Evolutionary conservation across 2,329 filamentous ascomycete species (phyloP), one percentile per base, ranked within the genome.

Genomic region (Chaetomiaceae sp.): DNA sequence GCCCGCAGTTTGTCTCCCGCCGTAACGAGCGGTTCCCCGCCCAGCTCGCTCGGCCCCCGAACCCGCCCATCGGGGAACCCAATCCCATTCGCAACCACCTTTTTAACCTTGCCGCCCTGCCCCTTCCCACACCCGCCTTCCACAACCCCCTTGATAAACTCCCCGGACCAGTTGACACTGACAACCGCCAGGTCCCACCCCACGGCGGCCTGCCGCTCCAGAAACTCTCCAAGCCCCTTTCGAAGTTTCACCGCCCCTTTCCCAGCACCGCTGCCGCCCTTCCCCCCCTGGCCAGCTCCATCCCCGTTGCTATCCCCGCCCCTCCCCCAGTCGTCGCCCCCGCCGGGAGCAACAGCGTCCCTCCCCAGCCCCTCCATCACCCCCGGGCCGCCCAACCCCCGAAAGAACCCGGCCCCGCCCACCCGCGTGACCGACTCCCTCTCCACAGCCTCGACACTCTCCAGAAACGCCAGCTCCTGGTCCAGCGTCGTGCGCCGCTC

Each of bases 381-480:
- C 8, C 64, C 61, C 9, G 58, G 61, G 1, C 53, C 53, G 2
- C 54, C 58, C 34, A 80, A 61, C 1, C 70, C 72, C 0, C 62
- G 61, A 60, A 82, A 81, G 23, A 82, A 60, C 6, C 69, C 68
- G 2, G 72, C 71, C 13, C 60, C 63, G 32, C 67, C 68, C 2
- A 82, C 70, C 8, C 77, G 69, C 7, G 49, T 61, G 11, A 80
- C 66, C 4, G 78, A 81, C 10, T 64, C 62, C 53, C 69, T 62
- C 63, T 82, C 80, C 11, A 79, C 68, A 5, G 58, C 58, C 30
- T 69, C 69, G 58, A 75, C 63, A 16, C 69, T 72, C 10, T 70
- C 67, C 18, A 80, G 67, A 51, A 72, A 81, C 2, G 57, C 58
- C 11, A 72, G 58, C 56, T 80, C 78, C 5, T 72, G 65, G 0